A percentile compares a stretch with the other conserved stretches of the same genome.
phyloP scores from a whole-genome alignment of 306 rosid genomes.

The Hippophae gyantsensis region DNA sequence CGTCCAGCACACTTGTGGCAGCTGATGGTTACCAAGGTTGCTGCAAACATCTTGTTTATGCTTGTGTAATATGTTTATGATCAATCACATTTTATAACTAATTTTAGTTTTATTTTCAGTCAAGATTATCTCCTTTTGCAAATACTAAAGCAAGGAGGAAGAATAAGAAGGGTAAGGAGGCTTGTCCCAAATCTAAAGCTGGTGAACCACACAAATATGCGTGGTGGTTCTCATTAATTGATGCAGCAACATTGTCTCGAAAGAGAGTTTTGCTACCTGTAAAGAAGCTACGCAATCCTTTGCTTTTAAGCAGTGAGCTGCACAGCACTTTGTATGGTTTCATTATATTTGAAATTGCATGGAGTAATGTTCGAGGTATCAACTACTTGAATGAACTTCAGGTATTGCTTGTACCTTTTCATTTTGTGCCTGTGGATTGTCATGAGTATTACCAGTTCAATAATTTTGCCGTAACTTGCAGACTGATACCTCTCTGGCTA shows the following conservation, averaged over 20 bases:
- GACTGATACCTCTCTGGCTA: constrained; percentile 84
- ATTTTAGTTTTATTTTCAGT: constrained; percentile 34
- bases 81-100: not conserved
- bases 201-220: constrained; percentile 32
- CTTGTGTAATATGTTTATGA: not conserved
- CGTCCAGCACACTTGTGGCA: constrained; percentile 87
- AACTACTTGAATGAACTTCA: constrained; percentile 92
- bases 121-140: constrained; percentile 94
- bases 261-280: constrained; percentile 79
- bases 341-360: constrained; percentile 78
- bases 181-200: constrained; percentile 29
- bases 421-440: constrained; percentile 12
- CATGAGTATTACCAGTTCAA: constrained; percentile 12
- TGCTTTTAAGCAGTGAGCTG: constrained; percentile 58
- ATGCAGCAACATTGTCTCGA: constrained; percentile 44
- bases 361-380: constrained; percentile 81
- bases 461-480: constrained; percentile 28
- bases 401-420: constrained; percentile 32
- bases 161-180: constrained; percentile 39
- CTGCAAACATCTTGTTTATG: constrained; percentile 2
- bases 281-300: constrained; percentile 52
- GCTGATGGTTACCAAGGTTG: constrained; percentile 91
- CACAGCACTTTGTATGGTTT: constrained; percentile 76
- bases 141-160: constrained; percentile 48
- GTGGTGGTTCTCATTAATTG: constrained; percentile 63